Base-by-base conservation (phyloP, 2,329 filamentous ascomycete species). In the Metarhizium guizhouense region DNA sequence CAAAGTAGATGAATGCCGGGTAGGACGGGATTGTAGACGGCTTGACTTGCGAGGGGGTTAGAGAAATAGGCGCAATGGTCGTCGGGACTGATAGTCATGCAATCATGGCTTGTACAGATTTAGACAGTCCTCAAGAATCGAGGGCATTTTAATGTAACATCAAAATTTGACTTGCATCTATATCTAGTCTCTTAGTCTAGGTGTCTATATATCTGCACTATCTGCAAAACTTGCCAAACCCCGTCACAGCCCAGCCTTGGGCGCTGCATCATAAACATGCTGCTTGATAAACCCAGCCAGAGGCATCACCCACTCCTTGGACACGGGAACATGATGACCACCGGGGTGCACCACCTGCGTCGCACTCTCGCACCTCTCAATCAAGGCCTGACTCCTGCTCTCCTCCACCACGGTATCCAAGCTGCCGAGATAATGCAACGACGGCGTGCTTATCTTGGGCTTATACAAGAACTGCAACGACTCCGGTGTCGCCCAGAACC, bases 391-490 rank as follows among this genome's bases (percentile, higher is more conserved):
- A 68, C 83, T 89, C 65, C 89, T 76, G 54, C 72, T 71, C 74
- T 96, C 92, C 36, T 91, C 88, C 0, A 97, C 92, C 1, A 96
- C 89, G 3, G 87, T 90, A 73, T 96, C 93, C 62, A 96, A 74
- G 54, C 84, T 86, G 1, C 93, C 93, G 30, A 96, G 69, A 62
- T 91, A 87, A 73, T 96, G 90, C 71, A 95, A 68, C 59, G 88
- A 83, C 0, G 90, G 88, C 57, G 92, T 96, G 59, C 67, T 70
- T 57, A 96, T 86, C 67, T 80, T 78, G 16, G 89, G 90, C 62
- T 89, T 81, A 67, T 90, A 95, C 51, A 71, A 67, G 53, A 82
- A 88, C 43, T 69, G 68, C 67, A 95, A 85, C 47, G 80, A 71
- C 16, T 76, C 70, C 42, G 83, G 80, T 2, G 81, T 75, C 0